Percentiles rank a stretch among this genome's conserved stretches.
These are phyloP conservation scores for Sporobolomyces phaffii DNA, from an alignment of 768 basidiomycete species.

Conservation along the genomic window DNA sequence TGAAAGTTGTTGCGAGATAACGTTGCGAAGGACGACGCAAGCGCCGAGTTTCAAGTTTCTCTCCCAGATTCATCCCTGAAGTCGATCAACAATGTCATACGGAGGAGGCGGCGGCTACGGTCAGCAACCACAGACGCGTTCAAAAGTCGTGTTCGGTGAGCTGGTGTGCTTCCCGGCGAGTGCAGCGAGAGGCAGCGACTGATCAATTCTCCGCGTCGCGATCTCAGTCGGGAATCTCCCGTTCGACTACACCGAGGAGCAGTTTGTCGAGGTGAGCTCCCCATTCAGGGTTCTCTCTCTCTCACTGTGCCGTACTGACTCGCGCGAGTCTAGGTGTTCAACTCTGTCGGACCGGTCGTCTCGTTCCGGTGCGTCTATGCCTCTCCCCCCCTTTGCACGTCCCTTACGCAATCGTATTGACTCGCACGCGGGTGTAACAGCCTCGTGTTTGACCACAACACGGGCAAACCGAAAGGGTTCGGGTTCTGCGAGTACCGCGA, in stretches of 20 bases:
- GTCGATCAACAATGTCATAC: conserved; percentile 1
- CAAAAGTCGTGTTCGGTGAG: conserved; percentile 37
- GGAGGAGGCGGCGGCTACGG: conserved; percentile 23
- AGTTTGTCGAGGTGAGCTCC: conserved; percentile 32
- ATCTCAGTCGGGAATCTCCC: conserved; percentile 37
- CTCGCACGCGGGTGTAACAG: background rate
- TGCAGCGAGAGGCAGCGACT: background rate
- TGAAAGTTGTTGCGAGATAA: background rate
- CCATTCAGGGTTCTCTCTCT: too few species aligned
- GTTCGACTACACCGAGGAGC: conserved; percentile 39
- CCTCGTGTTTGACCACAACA: conserved; percentile 50
- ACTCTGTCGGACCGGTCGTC: conserved; percentile 42
- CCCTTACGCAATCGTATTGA: background rate
- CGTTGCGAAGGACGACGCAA: too few species aligned
- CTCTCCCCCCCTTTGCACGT: background rate
- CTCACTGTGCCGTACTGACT: background rate
- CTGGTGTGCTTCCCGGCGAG: too few species aligned
- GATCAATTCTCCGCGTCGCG: background rate
- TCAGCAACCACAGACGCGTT: conserved; percentile 30
- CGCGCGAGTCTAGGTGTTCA: conserved; percentile 34
- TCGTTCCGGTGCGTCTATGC: conserved; percentile 34
- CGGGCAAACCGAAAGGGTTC: conserved; percentile 90
- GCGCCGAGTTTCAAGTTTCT: too few species aligned
- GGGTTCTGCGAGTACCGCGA: conserved; percentile 54
- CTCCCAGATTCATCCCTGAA: too few species aligned